Base-by-base conservation (phyloP, 2,329 filamentous ascomycete genomes). In the Botrytis medusae region DNA sequence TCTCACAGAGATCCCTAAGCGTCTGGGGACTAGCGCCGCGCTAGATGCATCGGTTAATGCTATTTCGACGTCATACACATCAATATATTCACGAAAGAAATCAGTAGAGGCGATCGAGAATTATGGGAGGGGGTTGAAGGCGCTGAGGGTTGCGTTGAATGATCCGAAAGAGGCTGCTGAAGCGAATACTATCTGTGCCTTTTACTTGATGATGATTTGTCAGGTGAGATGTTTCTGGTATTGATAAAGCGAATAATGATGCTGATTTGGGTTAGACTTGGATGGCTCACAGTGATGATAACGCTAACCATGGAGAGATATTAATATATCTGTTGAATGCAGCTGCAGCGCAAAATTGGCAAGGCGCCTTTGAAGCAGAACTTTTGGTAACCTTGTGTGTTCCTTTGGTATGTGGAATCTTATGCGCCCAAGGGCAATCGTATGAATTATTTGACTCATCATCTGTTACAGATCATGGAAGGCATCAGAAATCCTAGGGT, bases 191-290 rank as follows among this genome's bases (percentile, higher is more conserved):
- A 40, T 72, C 22, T 72, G 70, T 57, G 70, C 70, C 1, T 54
- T 72, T n/a, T 72, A 72, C 34, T 42, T 72, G 25, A 72, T 72
- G 70, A 51, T 67, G 70, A 65, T 72, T 59, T 67, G 59, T 22
- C 42, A 67, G 42, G 70, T 59, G 18, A 67, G 70, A 18, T 25
- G 18, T 12, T 10, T 5, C 40, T 46, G 12, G 6, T n/a, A 7
- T 29, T 2, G n/a, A 40, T 3, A 2, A n/a, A 10, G 8, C 7
- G 20, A 20, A 40, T 40, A 4, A 20, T 9, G 10, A 29, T 14
- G 9, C 32, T 67, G 9, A 67, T 20, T 20, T 54, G 7, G 14
- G 20, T 20, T 54, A 67, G 64, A 20, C 32, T 7, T 67, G 46
- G 64, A 67, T 67, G 64, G 64, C 46, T 18, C 46, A 67, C 8